These are phyloP conservation scores for Hypoxylon perforatum DNA, from an alignment of 495 filamentous ascomycete genomes.

Conservation along the genomic window DNA sequence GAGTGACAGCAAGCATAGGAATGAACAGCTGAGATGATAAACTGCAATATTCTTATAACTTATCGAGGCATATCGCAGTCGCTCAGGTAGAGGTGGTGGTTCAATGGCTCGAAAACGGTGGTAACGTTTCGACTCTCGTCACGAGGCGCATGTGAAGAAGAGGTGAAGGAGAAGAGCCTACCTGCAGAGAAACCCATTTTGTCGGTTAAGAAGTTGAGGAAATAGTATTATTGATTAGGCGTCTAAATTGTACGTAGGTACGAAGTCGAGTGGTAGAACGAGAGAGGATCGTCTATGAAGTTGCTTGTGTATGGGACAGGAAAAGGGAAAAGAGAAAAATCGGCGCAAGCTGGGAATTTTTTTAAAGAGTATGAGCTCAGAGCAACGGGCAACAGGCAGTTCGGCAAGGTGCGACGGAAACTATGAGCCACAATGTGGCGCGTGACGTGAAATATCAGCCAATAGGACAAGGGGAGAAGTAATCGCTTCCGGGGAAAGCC, in stretches of 20 bases:
- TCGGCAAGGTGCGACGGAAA: conserved; percentile 33
- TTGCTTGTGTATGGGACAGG: conserved; percentile 36
- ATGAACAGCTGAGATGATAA: not conserved
- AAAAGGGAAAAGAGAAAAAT: conserved; percentile 46
- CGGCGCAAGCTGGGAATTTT: conserved; percentile 53
- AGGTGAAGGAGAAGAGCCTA: conserved; percentile 46
- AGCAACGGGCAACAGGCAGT: conserved; percentile 21
- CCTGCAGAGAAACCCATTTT: conserved; percentile 58
- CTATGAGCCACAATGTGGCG: conserved; percentile 40
- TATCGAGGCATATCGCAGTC: conserved; percentile 23
- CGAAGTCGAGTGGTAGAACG: conserved; percentile 48
- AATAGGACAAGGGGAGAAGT: conserved; percentile 39
- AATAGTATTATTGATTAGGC: conserved; percentile 31
- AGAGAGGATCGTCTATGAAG: conserved; percentile 61
- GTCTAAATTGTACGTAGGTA: conserved; percentile 31
- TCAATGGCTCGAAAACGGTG: conserved; percentile 44
- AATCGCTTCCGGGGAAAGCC: conserved; percentile 47
- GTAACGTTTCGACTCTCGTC: conserved; percentile 24
- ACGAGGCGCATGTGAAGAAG: conserved; percentile 20
- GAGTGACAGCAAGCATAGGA: conserved; percentile 3
- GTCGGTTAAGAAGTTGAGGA: conserved; percentile 39
- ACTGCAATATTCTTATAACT: conserved; percentile 27
- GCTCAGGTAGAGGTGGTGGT: conserved; percentile 25
- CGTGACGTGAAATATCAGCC: conserved; percentile 19
- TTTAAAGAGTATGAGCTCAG: conserved; percentile 47